Percentiles rank a stretch among this genome's conserved stretches.
phyloP scores from a whole-genome alignment of 257 asterid genomes.

The Sherardia arvensis region DNA sequence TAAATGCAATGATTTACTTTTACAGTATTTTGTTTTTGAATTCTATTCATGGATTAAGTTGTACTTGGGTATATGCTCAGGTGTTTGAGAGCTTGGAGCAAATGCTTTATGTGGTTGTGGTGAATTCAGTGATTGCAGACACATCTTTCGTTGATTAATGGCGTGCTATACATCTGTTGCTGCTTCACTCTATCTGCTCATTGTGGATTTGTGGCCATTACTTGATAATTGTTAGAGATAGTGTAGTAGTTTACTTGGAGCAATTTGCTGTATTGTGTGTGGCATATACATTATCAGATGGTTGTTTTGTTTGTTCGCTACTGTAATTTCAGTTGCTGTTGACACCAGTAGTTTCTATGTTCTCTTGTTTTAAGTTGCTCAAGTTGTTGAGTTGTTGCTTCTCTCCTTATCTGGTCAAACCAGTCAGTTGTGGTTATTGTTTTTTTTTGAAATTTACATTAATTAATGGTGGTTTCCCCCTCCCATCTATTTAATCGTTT shows the following conservation, averaged over 20 bases:
- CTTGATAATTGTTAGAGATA: constrained; percentile 40
- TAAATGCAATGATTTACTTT: not conserved
- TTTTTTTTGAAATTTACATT: not conserved
- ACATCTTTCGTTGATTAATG: constrained; percentile 81
- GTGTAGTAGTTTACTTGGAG: constrained; percentile 38
- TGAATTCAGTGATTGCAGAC: constrained; percentile 88
- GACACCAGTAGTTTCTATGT: not conserved
- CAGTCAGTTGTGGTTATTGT: not conserved
- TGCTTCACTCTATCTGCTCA: constrained; percentile 85
- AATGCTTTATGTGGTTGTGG: constrained; percentile 92
- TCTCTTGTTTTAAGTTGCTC: not conserved
- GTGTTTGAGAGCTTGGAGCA: constrained; percentile 97
- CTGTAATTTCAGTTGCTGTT: constrained; percentile 4
- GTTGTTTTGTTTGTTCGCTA: constrained; percentile 5
- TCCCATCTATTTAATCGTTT: not conserved
- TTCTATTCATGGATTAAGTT: constrained; percentile 43
- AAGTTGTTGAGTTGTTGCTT: not conserved
- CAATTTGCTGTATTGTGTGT: constrained; percentile 55
- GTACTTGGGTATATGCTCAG: constrained; percentile 71
- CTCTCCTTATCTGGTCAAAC: not conserved
- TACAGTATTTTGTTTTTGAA: constrained; percentile 21
- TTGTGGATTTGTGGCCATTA: constrained; percentile 60
- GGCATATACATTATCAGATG: constrained; percentile 16
- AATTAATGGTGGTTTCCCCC: not conserved
- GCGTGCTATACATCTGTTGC: constrained; percentile 95